A percentile compares a stretch with the other conserved stretches of the same genome.
These are phyloP conservation scores for Mercurialis annua DNA, from an alignment of 345 rosid genomes.

Conservation along the genomic window DNA sequence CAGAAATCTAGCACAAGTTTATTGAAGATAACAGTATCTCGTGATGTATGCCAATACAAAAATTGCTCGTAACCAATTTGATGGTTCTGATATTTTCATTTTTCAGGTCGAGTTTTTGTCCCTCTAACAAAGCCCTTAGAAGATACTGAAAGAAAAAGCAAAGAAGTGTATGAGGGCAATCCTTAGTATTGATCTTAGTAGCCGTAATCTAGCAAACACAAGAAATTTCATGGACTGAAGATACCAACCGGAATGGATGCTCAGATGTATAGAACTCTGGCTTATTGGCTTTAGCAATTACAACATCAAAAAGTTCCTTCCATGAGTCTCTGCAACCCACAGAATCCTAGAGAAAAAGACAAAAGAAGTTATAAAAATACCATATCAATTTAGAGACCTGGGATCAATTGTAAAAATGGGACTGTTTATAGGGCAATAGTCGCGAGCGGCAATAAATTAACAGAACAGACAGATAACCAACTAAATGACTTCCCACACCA, in stretches of 20 bases:
- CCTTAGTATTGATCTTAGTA: background rate
- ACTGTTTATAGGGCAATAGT: background rate
- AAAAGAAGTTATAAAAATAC: constrained; percentile 13
- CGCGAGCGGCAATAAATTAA: background rate
- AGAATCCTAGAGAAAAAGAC: constrained; percentile 54
- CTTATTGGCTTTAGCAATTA: constrained; percentile 93
- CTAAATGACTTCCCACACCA: background rate
- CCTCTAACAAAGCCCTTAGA: background rate
- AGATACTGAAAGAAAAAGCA: background rate
- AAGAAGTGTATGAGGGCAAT: background rate
- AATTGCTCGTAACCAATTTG: too few relatives aligned
- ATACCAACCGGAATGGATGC: constrained; percentile 84
- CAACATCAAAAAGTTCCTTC: constrained; percentile 95
- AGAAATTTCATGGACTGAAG: constrained; percentile 5
- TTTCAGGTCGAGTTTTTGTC: background rate
- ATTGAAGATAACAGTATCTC: too few relatives aligned
- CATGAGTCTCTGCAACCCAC: constrained; percentile 61
- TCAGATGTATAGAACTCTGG: constrained; percentile 91
- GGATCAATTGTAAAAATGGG: background rate
- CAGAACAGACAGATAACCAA: constrained; percentile 1
- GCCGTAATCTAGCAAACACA: constrained; percentile 1
- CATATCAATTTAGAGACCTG: background rate
- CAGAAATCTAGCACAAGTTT: too few relatives aligned
- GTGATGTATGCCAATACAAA: too few relatives aligned
- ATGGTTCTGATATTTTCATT: too few relatives aligned